These are phyloP conservation scores for Globisporangium sylvaticum DNA, from an alignment of 352 stramenopile species.

Conservation along the genomic window DNA sequence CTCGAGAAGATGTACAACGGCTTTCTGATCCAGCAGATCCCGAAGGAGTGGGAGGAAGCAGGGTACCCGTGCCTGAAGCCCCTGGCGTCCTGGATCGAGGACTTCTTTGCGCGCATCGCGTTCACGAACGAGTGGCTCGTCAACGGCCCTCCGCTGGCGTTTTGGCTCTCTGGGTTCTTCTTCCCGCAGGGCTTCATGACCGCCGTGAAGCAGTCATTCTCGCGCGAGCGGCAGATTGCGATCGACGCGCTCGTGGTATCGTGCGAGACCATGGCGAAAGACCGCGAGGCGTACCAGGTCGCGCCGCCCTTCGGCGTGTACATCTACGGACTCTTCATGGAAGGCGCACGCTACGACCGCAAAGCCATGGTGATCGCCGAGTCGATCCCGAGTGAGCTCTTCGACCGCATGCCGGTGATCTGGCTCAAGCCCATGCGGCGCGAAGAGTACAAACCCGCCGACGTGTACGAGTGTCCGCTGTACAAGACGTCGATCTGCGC, in stretches of 20 bases:
- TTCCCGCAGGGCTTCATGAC: conserved; percentile 96
- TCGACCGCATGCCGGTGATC: conserved; percentile 90
- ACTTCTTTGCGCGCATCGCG: conserved; percentile 87
- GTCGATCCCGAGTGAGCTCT: conserved; percentile 86
- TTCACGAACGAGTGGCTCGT: conserved; percentile 85
- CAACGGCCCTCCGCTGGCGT: conserved; percentile 73
- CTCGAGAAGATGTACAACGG: conserved; percentile 92
- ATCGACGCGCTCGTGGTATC: conserved; percentile 90
- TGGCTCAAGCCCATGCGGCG: conserved; percentile 85
- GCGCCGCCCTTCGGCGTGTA: conserved; percentile 87
- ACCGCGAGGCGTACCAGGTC: conserved; percentile 62
- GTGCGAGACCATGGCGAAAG: conserved; percentile 72
- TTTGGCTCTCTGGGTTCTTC: conserved; percentile 94
- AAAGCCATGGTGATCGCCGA: conserved; percentile 76
- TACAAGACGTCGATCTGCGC: conserved; percentile 92
- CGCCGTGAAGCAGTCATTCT: conserved; percentile 91
- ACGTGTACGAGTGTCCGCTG: conserved; percentile 89
- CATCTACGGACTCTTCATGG: conserved; percentile 94
- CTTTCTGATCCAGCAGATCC: conserved; percentile 89
- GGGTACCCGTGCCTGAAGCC: conserved; percentile 92
- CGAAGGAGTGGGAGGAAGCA: conserved; percentile 83
- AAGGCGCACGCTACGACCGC: conserved; percentile 89
- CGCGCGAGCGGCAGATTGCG: conserved; percentile 86
- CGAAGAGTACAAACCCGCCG: conserved; percentile 65
- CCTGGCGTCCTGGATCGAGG: conserved; percentile 89